These are phyloP conservation scores for Euphorbia celastroides DNA, from an alignment of 441 rosid species.

Conservation along the genomic window DNA sequence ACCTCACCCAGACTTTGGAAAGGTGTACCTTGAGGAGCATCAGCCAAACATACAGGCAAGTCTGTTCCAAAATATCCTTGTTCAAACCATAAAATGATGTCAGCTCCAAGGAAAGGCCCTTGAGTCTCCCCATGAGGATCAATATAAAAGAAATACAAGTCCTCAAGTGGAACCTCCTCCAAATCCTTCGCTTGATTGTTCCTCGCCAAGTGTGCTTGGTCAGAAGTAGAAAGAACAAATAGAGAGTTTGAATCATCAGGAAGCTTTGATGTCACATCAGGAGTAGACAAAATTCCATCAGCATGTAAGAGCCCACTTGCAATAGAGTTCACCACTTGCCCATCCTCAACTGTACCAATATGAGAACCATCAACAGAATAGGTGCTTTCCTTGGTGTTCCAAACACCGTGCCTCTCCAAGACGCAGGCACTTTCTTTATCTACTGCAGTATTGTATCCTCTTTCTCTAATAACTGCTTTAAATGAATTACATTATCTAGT, in stretches of 20 bases:
- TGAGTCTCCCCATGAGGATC: slow-evolving; percentile 58
- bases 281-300: slow-evolving; percentile 17
- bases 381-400: slow-evolving; percentile 19
- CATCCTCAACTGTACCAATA: slow-evolving; percentile 18
- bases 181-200: slow-evolving; percentile 13
- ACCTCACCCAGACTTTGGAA: slow-evolving; percentile 47
- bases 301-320: slow-evolving; percentile 9
- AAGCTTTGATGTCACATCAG: slow-evolving; percentile 28
- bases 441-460: slow-evolving; percentile 18
- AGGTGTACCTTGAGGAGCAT: slow-evolving; percentile 52
- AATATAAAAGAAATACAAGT: slow-evolving; percentile 43
- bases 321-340: slow-evolving; percentile 19
- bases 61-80: slow-evolving; percentile 65
- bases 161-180: slow-evolving; percentile 30
- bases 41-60: slow-evolving; percentile 46
- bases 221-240: slow-evolving; percentile 24
- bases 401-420: slow-evolving; percentile 15
- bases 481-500: slow-evolving; percentile 19
- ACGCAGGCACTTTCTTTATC: slow-evolving; percentile 9
- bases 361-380: slow-evolving; percentile 13
- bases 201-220: slow-evolving; percentile 19
- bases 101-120: slow-evolving; percentile 63
- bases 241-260: slow-evolving; percentile 41
- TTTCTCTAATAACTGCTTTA: slow-evolving; percentile 21
- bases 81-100: slow-evolving; percentile 56